These are phyloP conservation scores for Annulohypoxylon stygium DNA, from an alignment of 495 filamentous ascomycete species.

Conservation along the genomic window DNA sequence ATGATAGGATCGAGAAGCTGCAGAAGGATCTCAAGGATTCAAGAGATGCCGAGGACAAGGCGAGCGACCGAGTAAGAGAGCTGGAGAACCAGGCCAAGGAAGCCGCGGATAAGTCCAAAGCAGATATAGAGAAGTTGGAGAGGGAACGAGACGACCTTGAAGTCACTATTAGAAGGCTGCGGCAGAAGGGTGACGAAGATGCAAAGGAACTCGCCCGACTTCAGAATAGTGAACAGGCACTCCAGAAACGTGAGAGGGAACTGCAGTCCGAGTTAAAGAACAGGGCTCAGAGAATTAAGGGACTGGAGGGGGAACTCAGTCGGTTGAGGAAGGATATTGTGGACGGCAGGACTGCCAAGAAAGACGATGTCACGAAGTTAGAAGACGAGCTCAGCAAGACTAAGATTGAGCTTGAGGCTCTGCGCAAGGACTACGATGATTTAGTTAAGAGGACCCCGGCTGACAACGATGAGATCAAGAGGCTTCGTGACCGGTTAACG, in stretches of 20 bases:
- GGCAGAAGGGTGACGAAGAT: constrained; percentile 5
- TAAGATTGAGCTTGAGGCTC: not conserved
- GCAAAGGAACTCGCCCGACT: not conserved
- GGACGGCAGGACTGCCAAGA: not conserved
- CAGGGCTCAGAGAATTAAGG: constrained; percentile 13
- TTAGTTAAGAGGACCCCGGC: not conserved
- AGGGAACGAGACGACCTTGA: constrained; percentile 11
- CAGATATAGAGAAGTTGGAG: not conserved
- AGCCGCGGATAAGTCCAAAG: not conserved
- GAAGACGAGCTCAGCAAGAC: not conserved
- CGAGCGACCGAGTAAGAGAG: not conserved
- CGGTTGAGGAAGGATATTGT: not conserved
- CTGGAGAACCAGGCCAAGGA: not conserved
- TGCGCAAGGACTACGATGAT: not conserved
- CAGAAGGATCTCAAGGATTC: not conserved
- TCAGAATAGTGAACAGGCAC: not conserved
- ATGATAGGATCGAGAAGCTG: not conserved
- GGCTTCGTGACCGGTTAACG: not conserved
- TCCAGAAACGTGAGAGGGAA: constrained; percentile 23
- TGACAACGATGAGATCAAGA: not conserved
- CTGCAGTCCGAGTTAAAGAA: constrained; percentile 25
- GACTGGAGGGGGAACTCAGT: constrained; percentile 4
- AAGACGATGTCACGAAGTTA: not conserved
- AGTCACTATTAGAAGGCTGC: constrained; percentile 2
- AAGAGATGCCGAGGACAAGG: not conserved